These are phyloP conservation scores for Capsicum rhomboideum DNA, from an alignment of 257 asterid genomes.

Conservation along the genomic window DNA sequence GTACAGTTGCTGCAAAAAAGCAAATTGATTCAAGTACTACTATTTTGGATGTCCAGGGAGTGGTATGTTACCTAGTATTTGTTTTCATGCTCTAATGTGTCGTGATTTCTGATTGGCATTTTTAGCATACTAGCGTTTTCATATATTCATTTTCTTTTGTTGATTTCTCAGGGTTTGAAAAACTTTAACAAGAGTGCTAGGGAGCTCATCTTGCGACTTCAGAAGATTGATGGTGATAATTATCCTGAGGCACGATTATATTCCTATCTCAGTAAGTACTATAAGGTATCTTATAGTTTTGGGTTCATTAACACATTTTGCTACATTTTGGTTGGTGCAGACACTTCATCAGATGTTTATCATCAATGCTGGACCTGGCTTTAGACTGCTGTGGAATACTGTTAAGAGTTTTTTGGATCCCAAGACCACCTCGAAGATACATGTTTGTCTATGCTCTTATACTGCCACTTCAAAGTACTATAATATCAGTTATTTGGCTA, in stretches of 20 bases:
- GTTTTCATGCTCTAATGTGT: background rate
- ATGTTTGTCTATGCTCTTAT: constrained; percentile 34
- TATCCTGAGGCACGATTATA: constrained; percentile 64
- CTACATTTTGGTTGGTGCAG: constrained; percentile 29
- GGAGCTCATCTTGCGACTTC: constrained; percentile 66
- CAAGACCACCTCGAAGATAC: constrained; percentile 65
- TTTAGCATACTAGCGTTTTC: background rate
- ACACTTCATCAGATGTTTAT: constrained; percentile 82
- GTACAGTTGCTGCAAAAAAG: constrained; percentile 76
- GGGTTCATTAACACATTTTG: constrained; percentile 8
- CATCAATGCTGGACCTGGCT: constrained; percentile 80
- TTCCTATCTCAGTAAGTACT: constrained; percentile 10
- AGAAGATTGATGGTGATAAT: constrained; percentile 84
- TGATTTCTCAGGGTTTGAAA: constrained; percentile 52
- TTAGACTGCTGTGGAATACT: constrained; percentile 67
- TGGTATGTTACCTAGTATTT: constrained; percentile 41
- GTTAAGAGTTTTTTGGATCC: constrained; percentile 65
- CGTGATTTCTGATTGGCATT: background rate
- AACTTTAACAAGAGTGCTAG: constrained; percentile 69
- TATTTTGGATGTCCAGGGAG: constrained; percentile 80
- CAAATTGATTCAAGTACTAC: constrained; percentile 87
- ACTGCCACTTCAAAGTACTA: constrained; percentile 1
- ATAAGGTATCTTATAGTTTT: constrained; percentile 3
- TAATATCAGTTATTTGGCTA: background rate
- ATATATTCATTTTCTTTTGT: constrained; percentile 4